These are phyloP conservation scores for Talaromyces wortmannii DNA, from an alignment of 495 filamentous ascomycete genomes.

Conservation along the genomic window DNA sequence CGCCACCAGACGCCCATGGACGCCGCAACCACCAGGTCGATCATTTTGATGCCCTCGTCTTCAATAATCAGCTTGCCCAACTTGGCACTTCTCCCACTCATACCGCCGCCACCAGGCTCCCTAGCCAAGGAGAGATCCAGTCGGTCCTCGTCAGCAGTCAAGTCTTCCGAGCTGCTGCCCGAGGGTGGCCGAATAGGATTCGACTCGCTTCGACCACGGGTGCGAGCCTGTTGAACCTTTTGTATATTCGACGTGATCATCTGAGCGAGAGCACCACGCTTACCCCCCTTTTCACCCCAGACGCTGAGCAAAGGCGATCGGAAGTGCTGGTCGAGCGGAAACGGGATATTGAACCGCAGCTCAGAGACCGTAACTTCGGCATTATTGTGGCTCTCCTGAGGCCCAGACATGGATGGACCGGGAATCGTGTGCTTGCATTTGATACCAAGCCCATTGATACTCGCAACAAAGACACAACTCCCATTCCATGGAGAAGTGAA, in stretches of 20 bases:
- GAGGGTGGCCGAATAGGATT: neutral
- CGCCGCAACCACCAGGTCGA: constrained; percentile 85
- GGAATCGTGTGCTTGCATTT: constrained; percentile 69
- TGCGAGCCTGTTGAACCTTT: constrained; percentile 3
- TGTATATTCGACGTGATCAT: constrained; percentile 3
- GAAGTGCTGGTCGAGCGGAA: constrained; percentile 12
- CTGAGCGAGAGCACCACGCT: neutral
- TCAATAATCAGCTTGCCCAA: constrained; percentile 88
- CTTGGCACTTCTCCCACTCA: constrained; percentile 79
- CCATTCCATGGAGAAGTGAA: constrained; percentile 85
- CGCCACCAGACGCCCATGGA: constrained; percentile 94
- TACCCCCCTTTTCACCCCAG: neutral
- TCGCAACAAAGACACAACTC: constrained; percentile 73
- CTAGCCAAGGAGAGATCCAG: constrained; percentile 69
- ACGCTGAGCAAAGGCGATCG: neutral
- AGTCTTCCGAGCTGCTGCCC: neutral
- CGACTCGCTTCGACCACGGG: neutral
- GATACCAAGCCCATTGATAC: constrained; percentile 63
- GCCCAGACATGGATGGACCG: constrained; percentile 13
- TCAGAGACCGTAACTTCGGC: constrained; percentile 65
- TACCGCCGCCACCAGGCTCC: constrained; percentile 75
- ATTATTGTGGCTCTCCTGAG: constrained; percentile 5
- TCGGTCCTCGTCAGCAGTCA: constrained; percentile 16
- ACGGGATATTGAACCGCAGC: constrained; percentile 80
- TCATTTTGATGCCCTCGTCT: constrained; percentile 89